Conservation (phyloP, 208 protist species). For the Trypanosoma theileri region DNA sequence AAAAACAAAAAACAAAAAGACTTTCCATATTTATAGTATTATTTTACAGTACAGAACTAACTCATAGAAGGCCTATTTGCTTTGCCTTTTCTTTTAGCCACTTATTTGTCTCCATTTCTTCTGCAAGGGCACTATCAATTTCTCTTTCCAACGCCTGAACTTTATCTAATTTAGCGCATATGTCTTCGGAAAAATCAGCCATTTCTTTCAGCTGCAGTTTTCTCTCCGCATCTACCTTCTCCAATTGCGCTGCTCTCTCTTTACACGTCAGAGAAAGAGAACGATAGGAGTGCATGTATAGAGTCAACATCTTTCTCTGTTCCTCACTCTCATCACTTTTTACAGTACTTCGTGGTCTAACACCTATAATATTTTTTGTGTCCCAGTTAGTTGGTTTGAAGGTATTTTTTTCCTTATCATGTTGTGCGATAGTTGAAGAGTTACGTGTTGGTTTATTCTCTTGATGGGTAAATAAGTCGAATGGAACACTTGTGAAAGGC, state of each 20-base stretch:
- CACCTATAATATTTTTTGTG: not conserved
- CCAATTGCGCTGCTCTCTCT: not conserved
- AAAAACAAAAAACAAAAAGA: constrained; percentile 26
- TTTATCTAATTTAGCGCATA: constrained; percentile 8
- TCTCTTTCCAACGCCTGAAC: constrained; percentile 12
- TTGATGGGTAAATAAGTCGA: not conserved
- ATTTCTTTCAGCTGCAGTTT: constrained; percentile 3
- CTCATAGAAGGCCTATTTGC: not conserved
- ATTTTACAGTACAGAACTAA: not conserved
- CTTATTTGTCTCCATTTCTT: not conserved
- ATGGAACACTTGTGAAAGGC: not conserved
- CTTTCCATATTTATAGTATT: not conserved
- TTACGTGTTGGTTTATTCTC: not conserved
- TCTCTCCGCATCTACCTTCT: constrained; percentile 7
- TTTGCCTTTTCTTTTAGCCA: constrained; percentile 14
- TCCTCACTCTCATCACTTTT: not conserved
- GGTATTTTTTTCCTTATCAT: not conserved
- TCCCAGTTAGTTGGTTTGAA: not conserved
- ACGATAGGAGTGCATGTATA: not conserved
- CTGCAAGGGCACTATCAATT: constrained; percentile 1
- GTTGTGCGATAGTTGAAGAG: not conserved
- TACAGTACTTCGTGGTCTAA: not conserved
- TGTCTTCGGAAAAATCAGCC: constrained; percentile 15
- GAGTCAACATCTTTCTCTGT: not conserved
- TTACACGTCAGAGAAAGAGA: not conserved